These are phyloP conservation scores for Rhododendron simsii DNA, from an alignment of 148 eudicot species.

Conservation along the genomic window DNA sequence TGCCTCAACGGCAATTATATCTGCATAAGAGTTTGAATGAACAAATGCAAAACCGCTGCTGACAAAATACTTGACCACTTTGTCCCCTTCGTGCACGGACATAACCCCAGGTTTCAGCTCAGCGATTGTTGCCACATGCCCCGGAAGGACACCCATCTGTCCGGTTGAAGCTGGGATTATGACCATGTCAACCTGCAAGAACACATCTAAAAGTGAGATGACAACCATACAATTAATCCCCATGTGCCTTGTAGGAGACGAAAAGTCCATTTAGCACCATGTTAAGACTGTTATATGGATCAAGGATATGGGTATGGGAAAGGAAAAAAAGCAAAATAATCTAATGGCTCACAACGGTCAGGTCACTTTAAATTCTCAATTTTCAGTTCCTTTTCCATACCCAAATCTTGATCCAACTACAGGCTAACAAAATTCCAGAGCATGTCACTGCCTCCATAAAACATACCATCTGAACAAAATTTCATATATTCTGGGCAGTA, in stretches of 20 bases:
- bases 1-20: conserved; percentile 81
- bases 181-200: conserved; percentile 74
- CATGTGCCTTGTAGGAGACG: neutral
- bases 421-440: neutral
- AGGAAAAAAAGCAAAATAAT: neutral
- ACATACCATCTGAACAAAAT: neutral
- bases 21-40: conserved; percentile 71
- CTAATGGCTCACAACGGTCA: neutral
- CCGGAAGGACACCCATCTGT: conserved; percentile 82
- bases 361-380: neutral
- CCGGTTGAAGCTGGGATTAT: conserved; percentile 74
- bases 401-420: neutral
- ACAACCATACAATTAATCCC: neutral
- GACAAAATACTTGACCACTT: conserved; percentile 58
- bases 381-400: neutral
- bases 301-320: neutral
- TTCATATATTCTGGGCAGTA: neutral
- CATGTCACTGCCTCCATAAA: neutral
- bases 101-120: conserved; percentile 76
- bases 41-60: conserved; percentile 82
- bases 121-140: conserved; percentile 65
- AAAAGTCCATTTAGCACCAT: neutral
- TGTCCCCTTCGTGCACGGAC: conserved; percentile 67
- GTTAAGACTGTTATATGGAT: neutral
- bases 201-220: conserved; percentile 2